phyloP scores from a whole-genome alignment of 1,284 basidiomycete species.

The Trichosporon sp. region DNA sequence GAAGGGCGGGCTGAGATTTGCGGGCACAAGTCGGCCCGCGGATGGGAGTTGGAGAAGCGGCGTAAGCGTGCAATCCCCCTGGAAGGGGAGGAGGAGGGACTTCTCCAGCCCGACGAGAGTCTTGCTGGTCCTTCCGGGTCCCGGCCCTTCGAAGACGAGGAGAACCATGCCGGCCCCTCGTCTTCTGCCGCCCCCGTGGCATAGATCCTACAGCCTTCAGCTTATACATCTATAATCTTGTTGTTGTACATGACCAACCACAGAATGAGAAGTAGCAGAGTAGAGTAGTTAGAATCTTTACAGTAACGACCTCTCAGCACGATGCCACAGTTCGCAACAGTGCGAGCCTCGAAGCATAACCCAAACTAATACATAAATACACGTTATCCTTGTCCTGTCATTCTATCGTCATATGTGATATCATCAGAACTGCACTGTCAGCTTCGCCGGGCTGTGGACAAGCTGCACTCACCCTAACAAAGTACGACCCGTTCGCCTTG shows the following conservation, averaged over 20 bases:
- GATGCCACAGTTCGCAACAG: not conserved
- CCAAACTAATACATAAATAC: constrained; percentile 11
- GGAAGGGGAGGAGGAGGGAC: constrained; percentile 37
- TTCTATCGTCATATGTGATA: constrained; percentile 1
- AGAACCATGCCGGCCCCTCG: not conserved
- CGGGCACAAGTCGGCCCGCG: constrained; percentile 38
- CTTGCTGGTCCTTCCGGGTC: constrained; percentile 8
- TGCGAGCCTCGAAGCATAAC: not conserved
- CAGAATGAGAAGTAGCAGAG: not conserved
- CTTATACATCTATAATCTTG: not conserved
- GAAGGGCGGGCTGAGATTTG: constrained; percentile 54
- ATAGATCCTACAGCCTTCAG: not conserved
- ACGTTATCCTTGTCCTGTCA: constrained; percentile 4
- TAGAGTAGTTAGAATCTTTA: not conserved
- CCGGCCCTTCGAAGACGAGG: not conserved
- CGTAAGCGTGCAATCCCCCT: constrained; percentile 29
- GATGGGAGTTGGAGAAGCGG: constrained; percentile 34
- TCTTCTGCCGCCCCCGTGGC: not conserved
- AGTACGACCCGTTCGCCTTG: constrained; percentile 53
- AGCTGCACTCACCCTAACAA: constrained; percentile 46
- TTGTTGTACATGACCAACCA: constrained; percentile 12
- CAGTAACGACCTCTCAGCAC: not conserved
- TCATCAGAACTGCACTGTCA: constrained; percentile 15
- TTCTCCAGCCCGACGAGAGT: constrained; percentile 21
- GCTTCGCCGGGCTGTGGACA: not conserved